phyloP scores from a whole-genome alignment of 805 yeast species.

The Saccharomycopsis capsularis region DNA sequence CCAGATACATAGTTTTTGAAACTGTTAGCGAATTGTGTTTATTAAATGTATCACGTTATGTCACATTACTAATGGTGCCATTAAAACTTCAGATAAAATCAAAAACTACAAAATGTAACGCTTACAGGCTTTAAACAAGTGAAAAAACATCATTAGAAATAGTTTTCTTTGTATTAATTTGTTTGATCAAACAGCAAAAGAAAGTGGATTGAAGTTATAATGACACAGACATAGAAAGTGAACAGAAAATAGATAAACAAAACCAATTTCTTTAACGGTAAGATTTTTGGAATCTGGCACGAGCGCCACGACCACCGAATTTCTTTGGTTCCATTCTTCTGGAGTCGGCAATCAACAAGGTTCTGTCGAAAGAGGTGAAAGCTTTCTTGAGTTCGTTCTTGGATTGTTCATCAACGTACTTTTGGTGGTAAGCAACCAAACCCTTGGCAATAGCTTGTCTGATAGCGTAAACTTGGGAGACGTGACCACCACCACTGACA shows the following conservation, averaged over 20 bases:
- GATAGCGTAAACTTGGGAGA: slow-evolving; percentile 98
- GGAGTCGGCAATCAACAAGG: slow-evolving; percentile 98
- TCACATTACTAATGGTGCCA: too few relatives aligned
- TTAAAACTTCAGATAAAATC: too few relatives aligned
- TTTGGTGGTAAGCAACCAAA: slow-evolving; percentile 98
- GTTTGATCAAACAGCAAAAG: slow-evolving; percentile 2
- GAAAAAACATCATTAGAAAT: background rate
- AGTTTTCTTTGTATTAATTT: slow-evolving; percentile 4
- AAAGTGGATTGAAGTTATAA: slow-evolving; percentile 6
- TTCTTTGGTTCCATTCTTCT: slow-evolving; percentile 99
- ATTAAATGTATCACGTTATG: too few relatives aligned
- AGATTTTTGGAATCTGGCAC: slow-evolving; percentile 99
- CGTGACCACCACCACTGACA: slow-evolving; percentile 99
- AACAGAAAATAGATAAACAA: background rate
- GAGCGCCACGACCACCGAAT: slow-evolving; percentile 99
- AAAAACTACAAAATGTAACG: too few relatives aligned
- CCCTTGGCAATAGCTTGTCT: slow-evolving; percentile 99
- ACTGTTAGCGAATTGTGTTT: too few relatives aligned
- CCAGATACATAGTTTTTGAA: too few relatives aligned
- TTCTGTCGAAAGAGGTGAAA: slow-evolving; percentile 96
- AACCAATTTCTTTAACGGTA: slow-evolving; percentile 99
- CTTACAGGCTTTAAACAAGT: background rate
- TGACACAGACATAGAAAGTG: slow-evolving; percentile 2
- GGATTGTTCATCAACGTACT: slow-evolving; percentile 98
- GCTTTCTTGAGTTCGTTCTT: slow-evolving; percentile 99